Evolutionary conservation across 2,329 filamentous ascomycete species (phyloP).

Genomic region (Coniochaeta ligniaria): DNA sequence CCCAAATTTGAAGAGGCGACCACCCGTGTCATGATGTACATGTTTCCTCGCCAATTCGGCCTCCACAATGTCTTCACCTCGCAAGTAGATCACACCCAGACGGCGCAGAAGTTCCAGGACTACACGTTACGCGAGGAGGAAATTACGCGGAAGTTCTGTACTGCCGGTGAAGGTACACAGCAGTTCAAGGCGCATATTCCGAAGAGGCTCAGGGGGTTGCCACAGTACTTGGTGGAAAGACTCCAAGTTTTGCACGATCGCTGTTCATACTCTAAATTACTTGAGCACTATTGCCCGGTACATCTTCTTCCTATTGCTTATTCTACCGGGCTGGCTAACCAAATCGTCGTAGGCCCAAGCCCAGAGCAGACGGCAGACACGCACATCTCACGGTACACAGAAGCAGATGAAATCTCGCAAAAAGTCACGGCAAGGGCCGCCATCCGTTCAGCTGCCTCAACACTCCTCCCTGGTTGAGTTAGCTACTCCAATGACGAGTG

Average conservation of each 20-base stretch:
- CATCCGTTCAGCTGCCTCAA: conserved; percentile 28
- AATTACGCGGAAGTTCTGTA: conserved; percentile 41
- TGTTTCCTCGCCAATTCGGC: conserved; percentile 86
- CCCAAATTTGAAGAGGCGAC: conserved; percentile 43
- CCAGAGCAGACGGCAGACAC: neutral
- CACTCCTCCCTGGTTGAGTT: conserved; percentile 51
- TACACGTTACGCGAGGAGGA: conserved; percentile 83
- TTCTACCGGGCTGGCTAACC: neutral
- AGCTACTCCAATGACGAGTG: conserved; percentile 58
- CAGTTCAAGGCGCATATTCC: conserved; percentile 36
- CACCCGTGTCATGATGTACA: conserved; percentile 75
- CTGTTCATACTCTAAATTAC: conserved; percentile 73
- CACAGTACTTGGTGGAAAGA: conserved; percentile 52
- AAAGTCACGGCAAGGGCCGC: conserved; percentile 11
- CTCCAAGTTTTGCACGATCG: conserved; percentile 64
- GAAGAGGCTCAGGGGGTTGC: conserved; percentile 60
- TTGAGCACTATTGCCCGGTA: conserved; percentile 76
- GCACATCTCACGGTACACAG: neutral
- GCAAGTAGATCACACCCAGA: conserved; percentile 55
- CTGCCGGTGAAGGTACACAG: conserved; percentile 12
- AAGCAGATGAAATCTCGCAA: conserved; percentile 8
- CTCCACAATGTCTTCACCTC: conserved; percentile 90
- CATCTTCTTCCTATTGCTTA: conserved; percentile 8
- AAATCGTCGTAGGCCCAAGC: neutral
- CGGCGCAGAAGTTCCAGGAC: conserved; percentile 69